Conservation (phyloP, 2,329 filamentous ascomycete species). For the Huntiella bhutanensis region DNA sequence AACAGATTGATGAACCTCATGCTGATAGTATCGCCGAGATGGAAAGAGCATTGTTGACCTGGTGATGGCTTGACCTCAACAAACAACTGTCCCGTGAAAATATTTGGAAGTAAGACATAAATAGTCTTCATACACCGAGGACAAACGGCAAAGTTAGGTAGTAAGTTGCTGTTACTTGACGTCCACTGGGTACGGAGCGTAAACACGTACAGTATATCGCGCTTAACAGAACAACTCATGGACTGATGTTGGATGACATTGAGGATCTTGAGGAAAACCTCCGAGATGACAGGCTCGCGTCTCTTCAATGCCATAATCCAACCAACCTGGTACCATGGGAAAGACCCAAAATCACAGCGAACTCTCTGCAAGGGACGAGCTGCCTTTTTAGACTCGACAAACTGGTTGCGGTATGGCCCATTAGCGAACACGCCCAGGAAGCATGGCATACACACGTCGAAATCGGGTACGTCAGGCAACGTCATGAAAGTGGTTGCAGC, state of each 20-base stretch:
- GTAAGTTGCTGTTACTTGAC: constrained; percentile 40
- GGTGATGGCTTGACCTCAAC: constrained; percentile 26
- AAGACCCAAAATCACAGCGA: constrained; percentile 59
- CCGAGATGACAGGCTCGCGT: constrained; percentile 40
- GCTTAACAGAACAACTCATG: constrained; percentile 38
- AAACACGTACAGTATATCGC: constrained; percentile 45
- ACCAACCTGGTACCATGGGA: constrained; percentile 66
- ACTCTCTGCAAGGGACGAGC: constrained; percentile 18
- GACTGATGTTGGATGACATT: constrained; percentile 23
- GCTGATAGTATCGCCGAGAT: constrained; percentile 29
- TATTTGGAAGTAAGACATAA: constrained; percentile 36
- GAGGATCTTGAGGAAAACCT: constrained; percentile 48
- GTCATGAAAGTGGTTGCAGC: constrained; percentile 61
- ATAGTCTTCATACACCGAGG: constrained; percentile 50
- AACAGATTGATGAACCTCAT: constrained; percentile 40
- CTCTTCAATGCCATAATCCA: constrained; percentile 65
- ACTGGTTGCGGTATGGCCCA: constrained; percentile 47
- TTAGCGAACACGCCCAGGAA: constrained; percentile 49
- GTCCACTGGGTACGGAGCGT: constrained; percentile 47
- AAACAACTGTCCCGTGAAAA: constrained; percentile 32
- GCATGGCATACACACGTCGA: constrained; percentile 71
- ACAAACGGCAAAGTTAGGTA: constrained; percentile 54
- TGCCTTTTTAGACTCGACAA: constrained; percentile 35
- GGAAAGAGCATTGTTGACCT: constrained; percentile 32
- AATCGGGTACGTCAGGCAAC: constrained; percentile 46